phyloP scores from a whole-genome alignment of 177 flowering plant species.

The Vitis hybrid region DNA sequence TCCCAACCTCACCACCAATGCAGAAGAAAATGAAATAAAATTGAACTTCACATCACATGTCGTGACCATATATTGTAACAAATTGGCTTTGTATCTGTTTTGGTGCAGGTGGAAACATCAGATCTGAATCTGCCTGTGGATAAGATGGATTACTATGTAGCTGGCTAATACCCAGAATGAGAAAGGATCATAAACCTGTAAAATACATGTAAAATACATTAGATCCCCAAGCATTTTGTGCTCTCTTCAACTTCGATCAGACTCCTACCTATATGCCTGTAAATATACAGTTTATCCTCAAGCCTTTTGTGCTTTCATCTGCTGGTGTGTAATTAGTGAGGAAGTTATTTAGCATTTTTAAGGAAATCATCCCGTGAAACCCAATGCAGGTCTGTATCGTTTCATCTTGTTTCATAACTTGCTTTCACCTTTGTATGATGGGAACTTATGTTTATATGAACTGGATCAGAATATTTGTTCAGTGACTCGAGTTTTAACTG shows the following conservation, averaged over 20 bases:
- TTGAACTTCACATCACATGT: too few species aligned
- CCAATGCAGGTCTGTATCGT: too few species aligned
- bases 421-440: too few species aligned
- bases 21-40: too few species aligned
- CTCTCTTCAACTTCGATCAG: not conserved
- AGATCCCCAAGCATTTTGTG: not conserved
- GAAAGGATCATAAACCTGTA: conserved; percentile 11
- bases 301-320: too few species aligned
- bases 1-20: too few species aligned
- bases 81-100: not conserved
- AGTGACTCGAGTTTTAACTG: too few species aligned
- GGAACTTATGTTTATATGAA: too few species aligned
- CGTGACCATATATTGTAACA: not conserved
- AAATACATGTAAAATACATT: conserved; percentile 23
- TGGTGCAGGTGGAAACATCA: conserved; percentile 72
- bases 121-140: conserved; percentile 88
- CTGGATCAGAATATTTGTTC: too few species aligned
- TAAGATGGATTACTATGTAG: conserved; percentile 89
- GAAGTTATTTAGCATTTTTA: not conserved
- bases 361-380: too few species aligned
- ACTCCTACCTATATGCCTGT: not conserved
- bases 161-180: conserved; percentile 47
- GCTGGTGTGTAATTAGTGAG: too few species aligned
- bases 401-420: too few species aligned
- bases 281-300: not conserved